These are phyloP conservation scores for Populus davidiana DNA, from an alignment of 345 rosid species.

Conservation along the genomic window DNA sequence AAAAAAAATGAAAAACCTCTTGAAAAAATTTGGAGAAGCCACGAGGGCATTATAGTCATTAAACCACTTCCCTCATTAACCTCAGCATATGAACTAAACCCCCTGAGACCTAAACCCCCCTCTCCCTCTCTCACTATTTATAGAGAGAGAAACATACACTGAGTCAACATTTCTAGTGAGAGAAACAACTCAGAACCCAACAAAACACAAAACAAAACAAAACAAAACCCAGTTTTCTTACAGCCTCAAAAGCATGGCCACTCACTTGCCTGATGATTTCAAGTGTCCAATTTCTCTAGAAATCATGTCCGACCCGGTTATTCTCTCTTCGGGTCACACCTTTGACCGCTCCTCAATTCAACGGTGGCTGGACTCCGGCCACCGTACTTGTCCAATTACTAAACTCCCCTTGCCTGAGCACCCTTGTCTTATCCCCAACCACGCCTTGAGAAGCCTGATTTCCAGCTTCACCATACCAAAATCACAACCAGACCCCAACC, in stretches of 20 bases:
- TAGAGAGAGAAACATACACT: not conserved
- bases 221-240: not conserved
- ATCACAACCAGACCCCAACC: conserved; percentile 16
- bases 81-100: conserved; percentile 17
- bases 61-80: too few species aligned
- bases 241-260: conserved; percentile 40
- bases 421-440: conserved; percentile 83
- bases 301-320: conserved; percentile 97
- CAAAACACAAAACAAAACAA: not conserved
- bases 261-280: conserved; percentile 79
- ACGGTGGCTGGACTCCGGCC: conserved; percentile 87
- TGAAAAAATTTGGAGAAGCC: not conserved
- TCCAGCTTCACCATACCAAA: conserved; percentile 51
- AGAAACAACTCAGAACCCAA: not conserved
- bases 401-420: conserved; percentile 69
- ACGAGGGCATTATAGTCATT: conserved; percentile 14
- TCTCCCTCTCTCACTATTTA: not conserved
- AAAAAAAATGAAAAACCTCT: not conserved
- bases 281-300: conserved; percentile 92
- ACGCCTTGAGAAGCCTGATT: conserved; percentile 77
- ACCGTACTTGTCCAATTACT: conserved; percentile 84
- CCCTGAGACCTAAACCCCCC: conserved; percentile 26
- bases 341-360: conserved; percentile 92
- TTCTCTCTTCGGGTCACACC: conserved; percentile 90
- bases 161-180: conserved; percentile 2